phyloP scores from a whole-genome alignment of 352 stramenopile genomes.

The Globisporangium yorkense region DNA sequence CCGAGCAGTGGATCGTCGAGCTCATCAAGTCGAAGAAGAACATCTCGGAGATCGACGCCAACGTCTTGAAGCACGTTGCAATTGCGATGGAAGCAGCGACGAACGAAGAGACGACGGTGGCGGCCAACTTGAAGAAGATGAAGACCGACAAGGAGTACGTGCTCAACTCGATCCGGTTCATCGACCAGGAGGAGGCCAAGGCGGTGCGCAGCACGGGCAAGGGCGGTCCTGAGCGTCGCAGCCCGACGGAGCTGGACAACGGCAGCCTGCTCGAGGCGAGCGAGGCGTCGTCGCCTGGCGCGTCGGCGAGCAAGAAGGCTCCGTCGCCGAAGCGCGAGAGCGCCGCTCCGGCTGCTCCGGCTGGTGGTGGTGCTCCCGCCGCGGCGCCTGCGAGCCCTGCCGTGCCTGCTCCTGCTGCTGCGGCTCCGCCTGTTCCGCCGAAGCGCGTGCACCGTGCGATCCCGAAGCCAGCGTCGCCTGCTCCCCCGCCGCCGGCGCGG shows the following conservation, averaged over 20 bases:
- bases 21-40: conserved; percentile 84
- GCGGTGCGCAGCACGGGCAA: conserved; percentile 80
- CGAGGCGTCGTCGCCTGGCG: conserved; percentile 15
- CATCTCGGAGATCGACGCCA: conserved; percentile 76
- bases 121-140: conserved; percentile 73
- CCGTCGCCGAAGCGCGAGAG: conserved; percentile 25
- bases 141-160: conserved; percentile 87
- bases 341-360: neutral
- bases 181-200: conserved; percentile 87
- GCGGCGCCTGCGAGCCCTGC: conserved; percentile 8
- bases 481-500: conserved; percentile 3
- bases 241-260: conserved; percentile 38
- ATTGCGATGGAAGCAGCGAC: conserved; percentile 40
- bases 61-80: conserved; percentile 57
- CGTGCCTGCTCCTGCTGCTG: neutral
- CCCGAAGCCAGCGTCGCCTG: conserved; percentile 14
- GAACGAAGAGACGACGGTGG: conserved; percentile 65
- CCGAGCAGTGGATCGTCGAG: conserved; percentile 86
- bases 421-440: conserved; percentile 7
- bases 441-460: conserved; percentile 18
- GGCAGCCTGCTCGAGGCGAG: conserved; percentile 37
- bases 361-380: conserved; percentile 12
- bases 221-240: conserved; percentile 22
- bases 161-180: conserved; percentile 86
- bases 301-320: conserved; percentile 5